Base-by-base conservation (phyloP, 139 green algal species). In the Microglena sp. region DNA sequence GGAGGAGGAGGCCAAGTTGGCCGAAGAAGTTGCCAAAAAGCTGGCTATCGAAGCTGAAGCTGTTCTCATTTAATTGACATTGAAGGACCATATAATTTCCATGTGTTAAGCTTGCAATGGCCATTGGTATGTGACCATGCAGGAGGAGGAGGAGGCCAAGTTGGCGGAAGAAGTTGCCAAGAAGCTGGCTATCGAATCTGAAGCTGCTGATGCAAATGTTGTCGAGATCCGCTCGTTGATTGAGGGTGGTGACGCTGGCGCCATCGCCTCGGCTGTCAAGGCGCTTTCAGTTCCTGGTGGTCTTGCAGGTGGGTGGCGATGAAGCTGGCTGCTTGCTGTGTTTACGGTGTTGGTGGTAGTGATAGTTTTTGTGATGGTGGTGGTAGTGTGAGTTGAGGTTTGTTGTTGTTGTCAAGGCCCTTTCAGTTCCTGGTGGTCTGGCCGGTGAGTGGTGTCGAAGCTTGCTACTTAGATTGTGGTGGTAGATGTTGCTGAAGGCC, bases 241-340 rank as follows among this genome's bases (percentile, higher is more conserved):
- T 50, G 56, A 32, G n/a, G 66, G 75, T 7, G 46, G 28, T 53
- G 71, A 65, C 36, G 63, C 57, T 2, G 56, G 55, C 11, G 59
- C 66, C 6, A 33, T 85, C 24, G 63, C 63, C 1, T 56, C 62
- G 33, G 67, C 73, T 18, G 35, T 86, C 4, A 71, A 66, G 36
- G 66, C 66, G 31, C 54, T 91, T 53, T 55, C 57, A 0, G 76
- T 86, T 0, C 72, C 80, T 44, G 82, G 79, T 0, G 84, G 82
- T 26, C 61, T 78, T 3, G 73, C 85, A 33, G 69, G 70, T 72
- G 35, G 21, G 56, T 5, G 24, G 18, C 53, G 24, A 60, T 27
- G 40, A 11, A 18, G 15, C 40, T 50, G 40, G 40, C 40, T 50
- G 40, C 40, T 18, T 50, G 11, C 18, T 50, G 40, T 11, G 40